These are phyloP conservation scores for Oryza glaberrima DNA, from an alignment of 176 grass and related monocot genomes.

Conservation along the genomic window DNA sequence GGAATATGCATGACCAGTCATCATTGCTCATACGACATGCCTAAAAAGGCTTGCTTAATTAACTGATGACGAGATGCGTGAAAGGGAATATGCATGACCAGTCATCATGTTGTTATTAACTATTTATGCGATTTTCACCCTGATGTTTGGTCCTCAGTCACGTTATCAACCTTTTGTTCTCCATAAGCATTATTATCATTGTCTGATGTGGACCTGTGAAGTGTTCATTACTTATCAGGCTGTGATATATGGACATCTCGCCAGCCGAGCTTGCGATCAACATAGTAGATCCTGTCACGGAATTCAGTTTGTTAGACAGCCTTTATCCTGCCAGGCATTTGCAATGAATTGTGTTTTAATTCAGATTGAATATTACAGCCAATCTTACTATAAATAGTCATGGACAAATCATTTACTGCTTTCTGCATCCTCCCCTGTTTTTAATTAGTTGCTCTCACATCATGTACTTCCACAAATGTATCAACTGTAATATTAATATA, in stretches of 20 bases:
- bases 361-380: conserved; percentile 1
- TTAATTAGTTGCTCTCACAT: background rate
- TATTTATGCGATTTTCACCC: background rate
- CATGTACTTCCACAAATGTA: background rate
- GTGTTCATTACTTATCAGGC: background rate
- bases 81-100: background rate
- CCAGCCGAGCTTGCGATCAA: conserved; percentile 20
- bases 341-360: conserved; percentile 5
- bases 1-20: too few relatives aligned
- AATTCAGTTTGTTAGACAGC: conserved; percentile 32
- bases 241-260: conserved; percentile 5
- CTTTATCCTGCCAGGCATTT: conserved; percentile 36
- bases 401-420: background rate
- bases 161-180: background rate
- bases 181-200: background rate
- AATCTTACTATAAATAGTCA: background rate
- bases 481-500: background rate
- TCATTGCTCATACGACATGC: background rate
- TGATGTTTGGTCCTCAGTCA: background rate
- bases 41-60: background rate
- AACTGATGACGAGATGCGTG: background rate
- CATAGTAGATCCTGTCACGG: background rate
- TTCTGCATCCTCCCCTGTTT: background rate
- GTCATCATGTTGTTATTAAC: background rate
- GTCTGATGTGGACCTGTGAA: conserved; percentile 25